Base-by-base conservation (phyloP, 169 alveolate genomes). In the Babesia gibsoni region DNA sequence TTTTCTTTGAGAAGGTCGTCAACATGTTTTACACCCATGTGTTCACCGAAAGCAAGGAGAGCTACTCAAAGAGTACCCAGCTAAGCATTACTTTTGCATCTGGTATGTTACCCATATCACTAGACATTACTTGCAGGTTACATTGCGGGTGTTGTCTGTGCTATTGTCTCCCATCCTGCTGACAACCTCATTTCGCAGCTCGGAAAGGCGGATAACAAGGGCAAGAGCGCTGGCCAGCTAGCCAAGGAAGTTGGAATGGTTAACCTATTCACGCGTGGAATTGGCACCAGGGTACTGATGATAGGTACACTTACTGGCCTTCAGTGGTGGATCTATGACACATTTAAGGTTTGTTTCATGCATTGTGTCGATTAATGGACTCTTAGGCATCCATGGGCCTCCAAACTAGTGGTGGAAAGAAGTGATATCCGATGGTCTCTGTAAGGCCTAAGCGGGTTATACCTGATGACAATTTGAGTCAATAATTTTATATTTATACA, bases 251-350 rank as follows among this genome's bases (percentile, higher is more conserved):
- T 83, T 25, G 94, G 95, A 32, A 42, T 74, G 65, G 52, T 50
- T 41, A 91, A 91, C 54, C 82, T 91, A 54, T 90, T 85, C 68
- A 91, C 94, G 25, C 82, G 83, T 52, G 98, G 97, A 49, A 65
- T 93, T 22, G 95, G 94, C n/a, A 93, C 99, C 18, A 94, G 99
- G 73, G 94, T 96, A 45, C 61, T 97, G 67, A 97, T 97, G 99
- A 93, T 97, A 57, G 99, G 99, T 33, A 97, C 99, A 33, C 89
- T 97, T 42, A 96, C 99, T 25, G 99, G 99, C 36, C 87, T 96
- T 52, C 98, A 97, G 88, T 96, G 99, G 99, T 96, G 98, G 98
- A 94, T 96, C 52, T 97, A 96, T 84, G 99, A 97, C 85, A 84
- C 96, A 48, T 96, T 95, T 88, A 97, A 96, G 90, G 86, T 74